Evolutionary conservation across 2,329 filamentous ascomycete species (phyloP).

Genomic region (Penicillium sp.): DNA sequence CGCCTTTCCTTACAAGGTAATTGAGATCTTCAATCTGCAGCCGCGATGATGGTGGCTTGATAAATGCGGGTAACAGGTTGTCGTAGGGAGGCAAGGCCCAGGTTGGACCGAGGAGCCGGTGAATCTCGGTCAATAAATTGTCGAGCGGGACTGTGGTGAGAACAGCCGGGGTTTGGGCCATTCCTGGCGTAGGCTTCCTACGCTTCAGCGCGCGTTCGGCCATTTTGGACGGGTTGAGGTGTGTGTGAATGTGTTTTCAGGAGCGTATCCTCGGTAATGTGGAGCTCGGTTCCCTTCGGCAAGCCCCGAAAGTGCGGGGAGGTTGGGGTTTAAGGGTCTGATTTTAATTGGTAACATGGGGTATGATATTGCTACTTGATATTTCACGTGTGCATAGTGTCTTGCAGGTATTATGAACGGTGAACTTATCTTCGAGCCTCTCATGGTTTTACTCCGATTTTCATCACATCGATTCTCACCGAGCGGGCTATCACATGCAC

Average conservation of each 20-base stretch:
- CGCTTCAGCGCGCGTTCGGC: conserved; percentile 1
- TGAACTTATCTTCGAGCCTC: too few relatives aligned
- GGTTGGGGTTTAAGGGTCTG: background rate
- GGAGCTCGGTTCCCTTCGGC: background rate
- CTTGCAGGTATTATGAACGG: too few relatives aligned
- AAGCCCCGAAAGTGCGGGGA: background rate
- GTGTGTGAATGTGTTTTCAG: background rate
- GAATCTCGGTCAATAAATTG: conserved; percentile 8
- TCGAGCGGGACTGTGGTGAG: conserved; percentile 8
- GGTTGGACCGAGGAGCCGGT: conserved; percentile 9
- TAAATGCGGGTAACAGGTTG: conserved; percentile 1
- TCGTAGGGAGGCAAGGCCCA: conserved; percentile 10
- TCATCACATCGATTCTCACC: too few relatives aligned
- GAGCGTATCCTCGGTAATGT: background rate
- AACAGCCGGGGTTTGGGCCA: conserved; percentile 5
- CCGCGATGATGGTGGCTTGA: conserved; percentile 1
- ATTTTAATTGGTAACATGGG: background rate
- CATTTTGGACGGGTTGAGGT: background rate
- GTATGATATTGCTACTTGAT: background rate
- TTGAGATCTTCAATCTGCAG: conserved; percentile 6
- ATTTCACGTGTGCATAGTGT: too few relatives aligned
- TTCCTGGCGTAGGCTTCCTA: conserved; percentile 4
- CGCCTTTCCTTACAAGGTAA: conserved; percentile 7
- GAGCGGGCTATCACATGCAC: too few relatives aligned
- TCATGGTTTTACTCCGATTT: too few relatives aligned